Evolutionary conservation across 2,329 filamentous ascomycete species (phyloP), one percentile per base, ranked within the genome.

Genomic region (Didymosphaeria variabile): DNA sequence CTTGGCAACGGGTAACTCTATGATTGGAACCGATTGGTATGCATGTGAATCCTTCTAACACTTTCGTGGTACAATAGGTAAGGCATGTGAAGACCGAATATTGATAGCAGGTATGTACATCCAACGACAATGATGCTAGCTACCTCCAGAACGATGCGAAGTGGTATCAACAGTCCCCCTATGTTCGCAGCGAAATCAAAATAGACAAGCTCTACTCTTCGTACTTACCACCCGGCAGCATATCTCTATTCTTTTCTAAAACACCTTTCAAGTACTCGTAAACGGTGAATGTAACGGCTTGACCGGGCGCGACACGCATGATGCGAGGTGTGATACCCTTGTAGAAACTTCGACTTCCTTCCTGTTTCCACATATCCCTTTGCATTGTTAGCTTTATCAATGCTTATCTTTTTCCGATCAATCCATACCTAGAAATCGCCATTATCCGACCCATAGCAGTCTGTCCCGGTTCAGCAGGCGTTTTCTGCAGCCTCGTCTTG

Each of bases 271-370:
- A 64, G 58, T 83, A 84, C 67, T 85, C 83, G 61, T 85, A 85
- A 19, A 84, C 83, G 19, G 83, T 90, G 70, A 91, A 91, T 2
- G 88, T 91, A 47, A 91, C 88, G 19, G 89, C 95, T 84, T 99
- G 95, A 50, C 95, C 95, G 8, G 95, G 95, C 29, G 95, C 95
- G 57, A 99, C 95, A 74, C 95, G 89, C 93, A 98, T 98, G 70
- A 99, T 91, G 72, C 95, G 88, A 7, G 95, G 95, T 50, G 95
- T 99, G 80, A 99, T 99, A 72, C 95, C 95, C 86, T 98, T 98
- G 85, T 97, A 99, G 82, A 99, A 99, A 51, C 95, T 95, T 72
- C 93, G 90, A 69, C 94, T 85, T 38, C 95, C 95, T 82, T 99
- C 95, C 82, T 97, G 92, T 74, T 91, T 92, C 79, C 82, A 83